Conservation (phyloP, 345 rosid species). For the Citrus cavaleriei region DNA sequence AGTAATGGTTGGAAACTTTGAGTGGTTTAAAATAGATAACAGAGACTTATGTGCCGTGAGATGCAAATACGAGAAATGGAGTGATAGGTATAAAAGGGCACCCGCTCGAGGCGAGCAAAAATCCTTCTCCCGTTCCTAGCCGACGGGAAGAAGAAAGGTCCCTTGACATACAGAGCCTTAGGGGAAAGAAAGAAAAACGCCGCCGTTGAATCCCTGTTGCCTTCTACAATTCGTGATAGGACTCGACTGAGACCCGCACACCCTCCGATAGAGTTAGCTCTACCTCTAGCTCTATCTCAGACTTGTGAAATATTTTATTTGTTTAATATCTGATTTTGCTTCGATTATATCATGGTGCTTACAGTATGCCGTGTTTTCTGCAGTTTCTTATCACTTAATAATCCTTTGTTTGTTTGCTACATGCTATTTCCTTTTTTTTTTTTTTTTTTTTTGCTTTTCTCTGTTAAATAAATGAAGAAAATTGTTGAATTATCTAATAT, state of each 20-base stretch:
- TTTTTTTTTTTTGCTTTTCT: no score
- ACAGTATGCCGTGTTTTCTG: background rate
- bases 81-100: background rate
- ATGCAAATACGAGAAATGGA: background rate
- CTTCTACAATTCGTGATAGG: background rate
- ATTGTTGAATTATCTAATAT: background rate
- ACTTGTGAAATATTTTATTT: background rate
- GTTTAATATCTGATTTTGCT: background rate
- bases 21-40: no score
- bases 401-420: background rate
- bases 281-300: no score
- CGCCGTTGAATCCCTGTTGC: background rate
- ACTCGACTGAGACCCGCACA: background rate
- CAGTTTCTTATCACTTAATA: background rate
- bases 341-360: background rate
- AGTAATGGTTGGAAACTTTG: background rate
- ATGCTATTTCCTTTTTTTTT: no score
- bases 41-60: background rate
- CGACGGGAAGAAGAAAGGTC: background rate
- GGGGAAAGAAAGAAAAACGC: no score
- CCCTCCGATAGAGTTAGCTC: background rate
- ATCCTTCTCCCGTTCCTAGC: background rate
- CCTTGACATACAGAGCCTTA: background rate
- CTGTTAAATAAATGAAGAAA: background rate
- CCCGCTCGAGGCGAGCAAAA: no score